These are phyloP conservation scores for Coelastrella sp. DNA, from an alignment of 139 green algal species.

Conservation along the genomic window DNA sequence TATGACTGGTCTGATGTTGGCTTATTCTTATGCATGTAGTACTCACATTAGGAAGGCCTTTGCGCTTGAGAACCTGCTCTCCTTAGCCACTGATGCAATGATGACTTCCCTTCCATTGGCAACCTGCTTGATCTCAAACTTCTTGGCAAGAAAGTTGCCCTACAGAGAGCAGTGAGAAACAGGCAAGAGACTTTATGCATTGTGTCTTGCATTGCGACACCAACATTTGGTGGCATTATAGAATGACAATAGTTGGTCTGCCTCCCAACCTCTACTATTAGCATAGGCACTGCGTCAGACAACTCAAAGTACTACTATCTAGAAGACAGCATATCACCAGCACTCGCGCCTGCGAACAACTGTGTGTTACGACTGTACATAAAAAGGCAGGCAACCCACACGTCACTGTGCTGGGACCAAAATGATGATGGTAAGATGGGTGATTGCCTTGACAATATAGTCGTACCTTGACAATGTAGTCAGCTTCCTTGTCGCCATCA, in stretches of 20 bases:
- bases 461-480: constrained; percentile 28
- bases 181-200: background rate
- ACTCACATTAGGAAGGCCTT: constrained; percentile 4
- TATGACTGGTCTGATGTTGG: no score
- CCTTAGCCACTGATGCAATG: background rate
- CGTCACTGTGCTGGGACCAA: background rate
- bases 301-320: no score
- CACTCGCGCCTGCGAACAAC: no score
- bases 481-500: constrained; percentile 33
- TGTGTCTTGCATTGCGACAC: background rate
- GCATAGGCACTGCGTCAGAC: no score
- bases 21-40: background rate
- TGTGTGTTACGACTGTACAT: no score
- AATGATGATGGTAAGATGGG: background rate
- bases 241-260: no score
- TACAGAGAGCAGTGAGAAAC: background rate
- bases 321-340: no score
- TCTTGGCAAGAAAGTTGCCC: constrained; percentile 17
- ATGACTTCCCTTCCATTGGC: background rate
- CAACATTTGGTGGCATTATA: background rate
- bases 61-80: background rate
- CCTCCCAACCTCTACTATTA: no score
- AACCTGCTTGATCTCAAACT: constrained; percentile 54
- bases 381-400: background rate
- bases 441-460: background rate